A percentile compares a stretch with the other conserved stretches of the same genome.
phyloP scores from a whole-genome alignment of 371 early-diverging fungal genomes.

The Conidiobolus incongruus region DNA sequence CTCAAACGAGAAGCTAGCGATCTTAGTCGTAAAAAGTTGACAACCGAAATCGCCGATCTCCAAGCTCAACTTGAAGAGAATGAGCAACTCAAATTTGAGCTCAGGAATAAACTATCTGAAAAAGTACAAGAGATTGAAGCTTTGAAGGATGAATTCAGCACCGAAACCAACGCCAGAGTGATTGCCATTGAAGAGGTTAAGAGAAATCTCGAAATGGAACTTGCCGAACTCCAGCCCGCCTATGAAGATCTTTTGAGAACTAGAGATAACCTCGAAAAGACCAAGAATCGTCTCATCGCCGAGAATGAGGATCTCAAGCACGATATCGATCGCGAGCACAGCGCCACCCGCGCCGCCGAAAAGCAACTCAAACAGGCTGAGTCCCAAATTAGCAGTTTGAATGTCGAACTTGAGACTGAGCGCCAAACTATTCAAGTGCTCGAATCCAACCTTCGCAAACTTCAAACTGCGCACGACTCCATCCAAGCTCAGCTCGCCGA shows the following conservation, averaged over 20 bases:
- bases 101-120: conserved; percentile 21
- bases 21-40: conserved; percentile 9
- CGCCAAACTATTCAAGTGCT: conserved; percentile 36
- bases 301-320: conserved; percentile 49
- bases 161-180: conserved; percentile 23
- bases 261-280: conserved; percentile 32
- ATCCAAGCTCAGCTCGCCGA: conserved; percentile 29
- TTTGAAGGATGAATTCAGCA: conserved; percentile 32
- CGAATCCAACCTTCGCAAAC: conserved; percentile 26
- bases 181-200: conserved; percentile 37
- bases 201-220: conserved; percentile 27
- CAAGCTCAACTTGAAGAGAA: conserved; percentile 41
- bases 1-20: conserved; percentile 21
- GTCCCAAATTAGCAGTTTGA: conserved; percentile 19
- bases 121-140: conserved; percentile 43
- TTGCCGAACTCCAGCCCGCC: conserved; percentile 28
- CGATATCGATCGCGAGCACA: conserved; percentile 48
- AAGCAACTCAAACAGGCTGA: conserved; percentile 28
- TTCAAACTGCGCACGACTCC: conserved; percentile 28
- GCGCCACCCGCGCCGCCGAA: conserved; percentile 28
- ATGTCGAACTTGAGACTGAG: conserved; percentile 28
- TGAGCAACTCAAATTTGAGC: conserved; percentile 23
- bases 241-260: conserved; percentile 28
- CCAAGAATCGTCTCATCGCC: conserved; percentile 25
- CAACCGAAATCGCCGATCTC: conserved; percentile 21